A percentile compares a stretch with the other conserved stretches of the same genome.
Conservation (phyloP, 495 filamentous ascomycete genomes). For the Talaromyces liani region DNA sequence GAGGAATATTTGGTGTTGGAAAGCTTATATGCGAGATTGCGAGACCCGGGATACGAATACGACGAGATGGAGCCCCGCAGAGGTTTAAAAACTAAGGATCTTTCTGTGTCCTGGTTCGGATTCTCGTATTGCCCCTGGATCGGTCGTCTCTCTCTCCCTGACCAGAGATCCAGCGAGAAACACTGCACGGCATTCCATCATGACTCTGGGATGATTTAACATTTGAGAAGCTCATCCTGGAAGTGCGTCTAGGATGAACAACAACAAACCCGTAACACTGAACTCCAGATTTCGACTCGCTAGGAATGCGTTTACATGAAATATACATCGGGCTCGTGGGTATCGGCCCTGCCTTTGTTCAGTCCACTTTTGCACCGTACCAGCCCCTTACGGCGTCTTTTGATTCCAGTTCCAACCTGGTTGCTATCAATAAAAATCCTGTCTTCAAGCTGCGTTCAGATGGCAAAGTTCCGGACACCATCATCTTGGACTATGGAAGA, state of each 20-base stretch:
- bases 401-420: neutral
- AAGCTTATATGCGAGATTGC: neutral
- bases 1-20: neutral
- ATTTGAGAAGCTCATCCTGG: too few species aligned
- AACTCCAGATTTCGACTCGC: neutral
- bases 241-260: neutral
- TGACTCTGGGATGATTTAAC: too few species aligned
- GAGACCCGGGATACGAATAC: neutral
- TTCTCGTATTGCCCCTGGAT: neutral
- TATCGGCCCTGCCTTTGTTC: neutral
- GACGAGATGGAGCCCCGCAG: too few species aligned
- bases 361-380: neutral
- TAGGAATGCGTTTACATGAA: neutral
- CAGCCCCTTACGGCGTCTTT: neutral
- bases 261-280: neutral
- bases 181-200: too few species aligned
- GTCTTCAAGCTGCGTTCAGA: conserved; percentile 7
- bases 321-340: neutral
- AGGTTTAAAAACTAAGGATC: too few species aligned
- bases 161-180: neutral
- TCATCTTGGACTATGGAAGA: conserved; percentile 12
- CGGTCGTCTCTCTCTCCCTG: neutral
- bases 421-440: neutral
- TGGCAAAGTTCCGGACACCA: conserved; percentile 6
- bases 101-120: too few species aligned